These are phyloP conservation scores for Sporothrix protearum DNA, from an alignment of 2,329 filamentous ascomycete genomes.

Conservation along the genomic window DNA sequence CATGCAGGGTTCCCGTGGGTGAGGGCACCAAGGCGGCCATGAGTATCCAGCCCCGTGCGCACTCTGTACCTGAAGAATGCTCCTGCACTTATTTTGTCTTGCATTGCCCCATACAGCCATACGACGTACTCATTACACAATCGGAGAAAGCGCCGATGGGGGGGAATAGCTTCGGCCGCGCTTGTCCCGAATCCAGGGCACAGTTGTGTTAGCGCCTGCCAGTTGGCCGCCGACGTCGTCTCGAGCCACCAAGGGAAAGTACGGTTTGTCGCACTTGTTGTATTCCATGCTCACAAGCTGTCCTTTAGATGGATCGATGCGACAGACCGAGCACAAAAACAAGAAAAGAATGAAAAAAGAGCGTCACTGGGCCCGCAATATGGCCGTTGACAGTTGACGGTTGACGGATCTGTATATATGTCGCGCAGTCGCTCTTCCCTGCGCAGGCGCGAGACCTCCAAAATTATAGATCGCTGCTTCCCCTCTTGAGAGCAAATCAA, in stretches of 20 bases:
- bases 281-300: not conserved
- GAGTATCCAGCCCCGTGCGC: constrained; percentile 42
- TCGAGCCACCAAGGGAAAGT: not conserved
- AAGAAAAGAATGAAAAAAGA: not conserved
- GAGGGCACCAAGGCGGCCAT: constrained; percentile 41
- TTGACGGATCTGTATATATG: constrained; percentile 7
- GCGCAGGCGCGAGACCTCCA: not conserved
- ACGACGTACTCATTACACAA: too few species aligned
- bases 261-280: too few species aligned
- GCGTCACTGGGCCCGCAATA: not conserved
- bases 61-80: constrained; percentile 33
- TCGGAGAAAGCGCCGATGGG: constrained; percentile 9
- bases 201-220: not conserved
- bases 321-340: not conserved
- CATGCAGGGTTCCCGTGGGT: constrained; percentile 42
- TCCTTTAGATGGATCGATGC: not conserved
- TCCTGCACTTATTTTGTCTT: too few species aligned
- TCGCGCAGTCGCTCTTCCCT: constrained; percentile 3
- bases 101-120: not conserved
- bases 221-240: constrained; percentile 9
- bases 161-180: not conserved
- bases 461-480: not conserved
- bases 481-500: not conserved
- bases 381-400: not conserved
- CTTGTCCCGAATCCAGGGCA: constrained; percentile 13